Conservation (phyloP, 2,329 filamentous ascomycete species). For the Lanzia echinophila region DNA sequence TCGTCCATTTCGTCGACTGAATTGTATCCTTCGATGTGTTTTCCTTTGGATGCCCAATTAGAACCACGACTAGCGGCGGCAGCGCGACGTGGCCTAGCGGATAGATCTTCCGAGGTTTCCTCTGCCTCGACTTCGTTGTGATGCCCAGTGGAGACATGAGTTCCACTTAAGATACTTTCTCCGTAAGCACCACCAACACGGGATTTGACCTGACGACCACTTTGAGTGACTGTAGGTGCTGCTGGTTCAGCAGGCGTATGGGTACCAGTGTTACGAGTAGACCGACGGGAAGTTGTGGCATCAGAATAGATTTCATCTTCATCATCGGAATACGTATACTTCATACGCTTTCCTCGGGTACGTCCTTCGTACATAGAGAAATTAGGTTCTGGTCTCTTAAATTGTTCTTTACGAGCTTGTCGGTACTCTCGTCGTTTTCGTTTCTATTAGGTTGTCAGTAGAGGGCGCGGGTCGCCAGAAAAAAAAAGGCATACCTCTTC, state of each 20-base stretch:
- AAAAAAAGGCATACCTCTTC: conserved; percentile 61
- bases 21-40: conserved; percentile 47
- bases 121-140: conserved; percentile 38
- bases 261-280: conserved; percentile 66
- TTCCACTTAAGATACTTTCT: conserved; percentile 47
- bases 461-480: conserved; percentile 9
- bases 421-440: conserved; percentile 89
- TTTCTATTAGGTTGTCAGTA: conserved; percentile 52
- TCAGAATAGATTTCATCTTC: conserved; percentile 64
- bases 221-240: conserved; percentile 65
- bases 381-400: conserved; percentile 78
- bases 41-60: conserved; percentile 35
- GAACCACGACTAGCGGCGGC: conserved; percentile 17
- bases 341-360: conserved; percentile 90
- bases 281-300: conserved; percentile 58
- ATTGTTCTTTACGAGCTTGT: conserved; percentile 64
- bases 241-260: conserved; percentile 66
- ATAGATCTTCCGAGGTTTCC: conserved; percentile 31
- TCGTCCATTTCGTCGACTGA: conserved; percentile 52
- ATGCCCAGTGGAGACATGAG: conserved; percentile 14
- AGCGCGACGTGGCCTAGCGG: conserved; percentile 37
- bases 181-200: conserved; percentile 48
- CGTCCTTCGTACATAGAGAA: conserved; percentile 95
- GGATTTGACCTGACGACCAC: conserved; percentile 75
- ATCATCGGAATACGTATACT: conserved; percentile 92